Evolutionary conservation across 768 basidiomycete species (phyloP), one percentile per base, ranked within the genome.

Genomic region (Cystofilobasidium ferigula): DNA sequence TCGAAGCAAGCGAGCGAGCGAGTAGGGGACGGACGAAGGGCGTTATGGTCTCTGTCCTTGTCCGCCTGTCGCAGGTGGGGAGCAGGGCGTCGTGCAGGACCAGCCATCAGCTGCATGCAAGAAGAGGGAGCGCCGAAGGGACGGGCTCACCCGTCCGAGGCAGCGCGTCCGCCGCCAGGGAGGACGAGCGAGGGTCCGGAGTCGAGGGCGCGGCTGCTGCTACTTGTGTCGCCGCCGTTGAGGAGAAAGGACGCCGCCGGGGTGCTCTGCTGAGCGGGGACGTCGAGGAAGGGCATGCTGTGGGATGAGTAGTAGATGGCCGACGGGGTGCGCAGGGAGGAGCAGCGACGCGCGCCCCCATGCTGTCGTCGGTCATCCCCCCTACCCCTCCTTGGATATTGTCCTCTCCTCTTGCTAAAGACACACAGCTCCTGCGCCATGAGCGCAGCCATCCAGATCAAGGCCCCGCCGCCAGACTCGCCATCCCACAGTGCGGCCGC

Each of bases 271-370:
- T n/a, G n/a, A n/a, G 65, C 43, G 14, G 65, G 65, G 0, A 67
- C 53, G 61, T 67, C 65, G 1, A 67, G 59, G 34, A 67, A 67
- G 43, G 51, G 51, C 65, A 67, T 67, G 18, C 1, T 32, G n/a
- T n/a, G n/a, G 34, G n/a, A 1, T 16, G 28, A 24, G 35, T n/a
- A 2, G n/a, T 14, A 35, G 6, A n/a, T 10, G 35, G 13, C 32
- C 30, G 36, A 20, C 12, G 28, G 40, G 34, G 28, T 28, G 60
- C n/a, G 59, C 10, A 32, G 28, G 42, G 24, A 40, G 40, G 58
- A 35, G 20, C 10, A 26, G 40, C 58, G 26, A 38, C 26, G 22
- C 57, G 10, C 22, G 13, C 57, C 20, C 26, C 48, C 24, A 5
- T 40, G 8, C 12, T 16, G 3, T 14, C 36, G n/a, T n/a, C n/a